phyloP scores from a whole-genome alignment of 164 flowering plant genomes.

The Euptelea pleiosperma region DNA sequence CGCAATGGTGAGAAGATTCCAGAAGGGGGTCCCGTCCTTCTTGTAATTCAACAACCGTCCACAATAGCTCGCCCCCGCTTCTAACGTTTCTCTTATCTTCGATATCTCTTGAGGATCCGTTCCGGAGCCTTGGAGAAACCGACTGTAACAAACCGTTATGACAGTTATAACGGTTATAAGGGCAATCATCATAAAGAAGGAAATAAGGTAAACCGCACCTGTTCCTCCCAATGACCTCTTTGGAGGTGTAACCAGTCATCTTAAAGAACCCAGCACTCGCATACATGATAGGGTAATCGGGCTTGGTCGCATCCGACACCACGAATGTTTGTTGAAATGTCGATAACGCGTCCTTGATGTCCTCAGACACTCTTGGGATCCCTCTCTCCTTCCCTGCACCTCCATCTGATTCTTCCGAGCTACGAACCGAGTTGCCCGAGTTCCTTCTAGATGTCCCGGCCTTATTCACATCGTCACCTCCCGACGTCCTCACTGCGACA shows the following conservation, averaged over 20 bases:
- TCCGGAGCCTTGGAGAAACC: constrained; percentile 87
- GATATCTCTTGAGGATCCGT: constrained; percentile 81
- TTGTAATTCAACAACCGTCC: constrained; percentile 90
- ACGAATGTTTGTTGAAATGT: constrained; percentile 96
- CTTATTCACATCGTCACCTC: constrained; percentile 47
- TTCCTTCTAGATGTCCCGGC: constrained; percentile 37
- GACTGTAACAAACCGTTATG: constrained; percentile 39
- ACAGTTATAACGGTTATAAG: constrained; percentile 18
- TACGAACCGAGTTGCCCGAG: constrained; percentile 63
- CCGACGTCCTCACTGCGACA: constrained; percentile 65
- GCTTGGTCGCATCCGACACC: constrained; percentile 90
- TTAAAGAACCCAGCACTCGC: constrained; percentile 98
- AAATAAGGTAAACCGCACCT: constrained; percentile 39
- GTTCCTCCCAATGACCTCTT: constrained; percentile 90
- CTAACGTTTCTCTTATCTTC: constrained; percentile 67
- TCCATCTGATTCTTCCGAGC: constrained; percentile 74
- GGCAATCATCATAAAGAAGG: neutral
- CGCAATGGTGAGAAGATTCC: constrained; percentile 95
- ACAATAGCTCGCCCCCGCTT: constrained; percentile 62
- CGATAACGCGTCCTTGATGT: constrained; percentile 77
- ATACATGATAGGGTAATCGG: constrained; percentile 83
- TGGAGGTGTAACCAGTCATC: constrained; percentile 95
- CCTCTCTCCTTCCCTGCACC: constrained; percentile 36
- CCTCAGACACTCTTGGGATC: constrained; percentile 81
- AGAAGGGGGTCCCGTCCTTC: constrained; percentile 93